Evolutionary conservation across 805 yeast species (phyloP), one percentile per base, ranked within the genome.

Genomic region (Kregervanrija delftensis): DNA sequence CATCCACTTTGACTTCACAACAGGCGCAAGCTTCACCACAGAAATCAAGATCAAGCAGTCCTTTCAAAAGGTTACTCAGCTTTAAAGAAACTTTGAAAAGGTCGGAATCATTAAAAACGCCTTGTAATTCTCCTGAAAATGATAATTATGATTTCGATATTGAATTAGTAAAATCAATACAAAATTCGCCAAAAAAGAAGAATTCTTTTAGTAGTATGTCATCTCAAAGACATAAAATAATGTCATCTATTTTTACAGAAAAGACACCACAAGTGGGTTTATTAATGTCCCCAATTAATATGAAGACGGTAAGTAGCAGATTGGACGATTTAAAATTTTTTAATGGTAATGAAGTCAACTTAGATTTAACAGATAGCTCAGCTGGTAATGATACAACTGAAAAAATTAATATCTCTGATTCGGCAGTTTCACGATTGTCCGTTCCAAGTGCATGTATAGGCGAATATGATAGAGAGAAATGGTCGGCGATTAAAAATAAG

Each of bases 381-480:
- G 28, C 28, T 22, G 28, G 28, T 22, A 22, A 22, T 22, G 6
- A 4, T 8, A 22, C 28, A 22, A 5, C 28, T 22, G 28, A 22
- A 5, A 22, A 22, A 22, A 22, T 22, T 22, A 22, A 22, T 22
- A 22, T 22, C 2, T 22, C 28, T 22, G 28, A 22, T 22, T 54
- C 61, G 4, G 44, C 40, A 8, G 22, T 41, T 8, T 50, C 59
- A 15, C 44, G 50, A 55, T 76, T 61, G 61, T 73, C 54, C 48
- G 70, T 67, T 34, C 85, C 86, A 1, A 69, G 79, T 35, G 77
- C 72, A 11, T 79, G 77, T 3, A 71, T 79, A 44, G 85, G 86
- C 0, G 78, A 77, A 54, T 80, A 80, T 55, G 86, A 80, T 53
- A 65, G 74, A 53, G 86, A 80, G 56, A 80, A 80, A 57, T 79